Evolutionary conservation across 805 yeast genomes (phyloP).

Genomic region (Wickerhamomyces tratensis): DNA sequence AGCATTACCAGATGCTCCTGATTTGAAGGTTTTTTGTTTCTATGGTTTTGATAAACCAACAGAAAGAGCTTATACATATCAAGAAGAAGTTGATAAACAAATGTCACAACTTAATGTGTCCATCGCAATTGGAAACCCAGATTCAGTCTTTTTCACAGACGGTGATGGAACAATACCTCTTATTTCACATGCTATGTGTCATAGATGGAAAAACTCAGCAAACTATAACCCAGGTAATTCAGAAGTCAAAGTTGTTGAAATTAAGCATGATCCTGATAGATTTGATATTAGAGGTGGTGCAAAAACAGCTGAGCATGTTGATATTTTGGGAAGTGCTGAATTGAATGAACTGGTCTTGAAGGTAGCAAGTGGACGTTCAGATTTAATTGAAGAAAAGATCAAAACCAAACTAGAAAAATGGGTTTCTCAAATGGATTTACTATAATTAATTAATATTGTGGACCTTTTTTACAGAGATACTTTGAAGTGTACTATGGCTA

Average conservation of each 20-base stretch:
- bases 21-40: conserved; percentile 78
- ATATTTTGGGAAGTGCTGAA: conserved; percentile 87
- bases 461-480: no score
- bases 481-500: no score
- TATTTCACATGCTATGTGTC: conserved; percentile 83
- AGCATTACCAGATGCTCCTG: conserved; percentile 87
- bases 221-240: conserved; percentile 73
- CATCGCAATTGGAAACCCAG: conserved; percentile 48
- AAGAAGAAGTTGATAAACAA: conserved; percentile 50
- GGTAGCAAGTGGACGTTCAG: conserved; percentile 78
- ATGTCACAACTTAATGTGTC: conserved; percentile 52
- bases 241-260: conserved; percentile 75
- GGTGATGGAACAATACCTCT: conserved; percentile 96
- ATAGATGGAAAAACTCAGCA: conserved; percentile 72
- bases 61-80: conserved; percentile 84
- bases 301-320: conserved; percentile 96
- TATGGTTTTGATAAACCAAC: conserved; percentile 98
- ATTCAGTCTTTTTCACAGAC: conserved; percentile 71
- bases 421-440: conserved; percentile 25
- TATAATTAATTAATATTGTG: no score
- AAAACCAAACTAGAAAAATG: conserved; percentile 55
- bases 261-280: conserved; percentile 86
- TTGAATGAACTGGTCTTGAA: conserved; percentile 76
- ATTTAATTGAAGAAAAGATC: conserved; percentile 47
- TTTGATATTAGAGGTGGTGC: conserved; percentile 97